Evolutionary conservation across 169 alveolate genomes (phyloP), one percentile per base, ranked within the genome.

Genomic region (Plasmodium chabaudi): DNA sequence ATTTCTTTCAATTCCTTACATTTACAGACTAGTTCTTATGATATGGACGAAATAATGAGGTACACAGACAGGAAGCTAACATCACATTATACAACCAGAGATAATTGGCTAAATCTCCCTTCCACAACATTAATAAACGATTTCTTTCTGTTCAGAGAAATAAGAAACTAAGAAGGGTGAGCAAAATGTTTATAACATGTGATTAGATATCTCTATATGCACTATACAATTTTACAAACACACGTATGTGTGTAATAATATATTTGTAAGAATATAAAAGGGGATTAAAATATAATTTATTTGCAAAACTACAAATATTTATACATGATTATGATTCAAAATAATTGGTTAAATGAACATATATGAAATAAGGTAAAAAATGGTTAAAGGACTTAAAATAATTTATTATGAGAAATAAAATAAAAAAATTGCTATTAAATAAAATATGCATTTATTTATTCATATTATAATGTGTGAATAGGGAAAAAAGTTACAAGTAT

Each of bases 21-120:
- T 49, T 64, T 72, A 13, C 70, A 86, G 91, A 86, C 91, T 5
- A 86, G 91, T 57, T 55, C 91, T 55, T 86, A 86, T 56, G 91
- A 86, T 44, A 57, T 86, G 25, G 91, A 86, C 60, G 91, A 86
- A 86, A 69, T 86, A 57, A 86, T 86, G 91, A 10, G 91, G 55
- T 86, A 86, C 34, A 86, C 91, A 9, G 91, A 86, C 67, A 57
- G 91, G 21, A 86, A 86, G 71, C 47, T 86, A 47, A 86, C 91
- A 61, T 61, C 91, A 13, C 87, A 86, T 72, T 86, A 69, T 27
- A 94, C 95, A 13, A 94, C 95, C 27, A 87, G 92, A 61, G 92
- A 94, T 63, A 92, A 65, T 56, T 94, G 96, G 96, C 63, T 94
- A 57, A 92, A 94, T 64, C 75, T 94, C 13, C 96, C 96, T 9